These are phyloP conservation scores for Forsythia viridissima DNA, from an alignment of 257 asterid genomes.

Conservation along the genomic window DNA sequence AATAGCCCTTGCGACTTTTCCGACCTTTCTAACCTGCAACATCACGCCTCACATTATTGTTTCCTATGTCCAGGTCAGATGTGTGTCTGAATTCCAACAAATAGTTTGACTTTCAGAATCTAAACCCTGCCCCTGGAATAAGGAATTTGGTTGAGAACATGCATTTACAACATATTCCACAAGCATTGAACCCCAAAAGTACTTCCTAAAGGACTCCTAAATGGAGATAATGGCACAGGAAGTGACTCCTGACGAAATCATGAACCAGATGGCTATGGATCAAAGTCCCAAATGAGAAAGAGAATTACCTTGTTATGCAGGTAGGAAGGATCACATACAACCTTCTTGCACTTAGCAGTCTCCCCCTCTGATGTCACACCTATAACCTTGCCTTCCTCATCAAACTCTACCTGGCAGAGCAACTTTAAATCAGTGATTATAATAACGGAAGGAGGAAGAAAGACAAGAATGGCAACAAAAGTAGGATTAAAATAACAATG, in stretches of 20 bases:
- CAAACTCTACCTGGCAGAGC: constrained; percentile 37
- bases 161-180: background rate
- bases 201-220: background rate
- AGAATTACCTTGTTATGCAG: constrained; percentile 70
- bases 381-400: constrained; percentile 80
- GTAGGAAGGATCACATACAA: constrained; percentile 96
- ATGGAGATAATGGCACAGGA: background rate
- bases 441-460: background rate
- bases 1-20: constrained; percentile 88
- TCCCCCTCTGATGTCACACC: constrained; percentile 98
- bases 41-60: constrained; percentile 3
- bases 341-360: constrained; percentile 91
- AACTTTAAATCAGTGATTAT: background rate
- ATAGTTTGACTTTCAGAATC: constrained; percentile 1
- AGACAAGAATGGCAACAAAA: background rate
- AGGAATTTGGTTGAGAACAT: background rate
- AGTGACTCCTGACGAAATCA: constrained; percentile 3
- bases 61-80: constrained; percentile 11
- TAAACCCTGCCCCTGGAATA: constrained; percentile 11
- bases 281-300: constrained; percentile 7
- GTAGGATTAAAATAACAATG: no score
- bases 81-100: background rate
- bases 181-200: constrained; percentile 7
- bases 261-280: background rate
- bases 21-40: constrained; percentile 73